A percentile compares a stretch with the other conserved stretches of the same genome.
Conservation (phyloP, 2,329 filamentous ascomycete genomes). For the Aspergillus spinulosporus region DNA sequence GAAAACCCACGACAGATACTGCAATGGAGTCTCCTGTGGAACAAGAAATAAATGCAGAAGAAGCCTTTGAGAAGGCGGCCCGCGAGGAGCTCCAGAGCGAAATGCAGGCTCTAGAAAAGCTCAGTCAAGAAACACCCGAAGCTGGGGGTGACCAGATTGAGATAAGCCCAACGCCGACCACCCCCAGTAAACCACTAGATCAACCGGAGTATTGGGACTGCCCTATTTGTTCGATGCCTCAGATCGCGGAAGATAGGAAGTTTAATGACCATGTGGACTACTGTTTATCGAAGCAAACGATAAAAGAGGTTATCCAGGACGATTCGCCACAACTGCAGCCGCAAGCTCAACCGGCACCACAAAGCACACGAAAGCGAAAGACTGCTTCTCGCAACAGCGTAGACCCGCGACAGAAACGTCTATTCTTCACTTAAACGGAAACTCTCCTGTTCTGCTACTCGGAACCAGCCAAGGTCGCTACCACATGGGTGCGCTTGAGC, state of each 20-base stretch:
- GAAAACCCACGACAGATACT: conserved; percentile 21
- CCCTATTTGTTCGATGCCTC: conserved; percentile 77
- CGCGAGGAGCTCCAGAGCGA: conserved; percentile 61
- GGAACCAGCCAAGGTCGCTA: no score
- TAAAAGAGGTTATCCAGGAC: conserved; percentile 74
- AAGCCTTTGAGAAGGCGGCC: conserved; percentile 64
- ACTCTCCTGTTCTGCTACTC: neutral
- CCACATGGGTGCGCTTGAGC: no score
- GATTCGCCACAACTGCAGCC: conserved; percentile 33
- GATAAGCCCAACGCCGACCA: conserved; percentile 26
- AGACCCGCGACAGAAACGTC: conserved; percentile 36
- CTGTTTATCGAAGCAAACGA: conserved; percentile 82
- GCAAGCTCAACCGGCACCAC: conserved; percentile 8
- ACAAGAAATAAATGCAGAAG: conserved; percentile 70
- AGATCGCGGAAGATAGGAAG: conserved; percentile 68
- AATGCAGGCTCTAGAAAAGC: conserved; percentile 60
- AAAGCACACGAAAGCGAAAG: conserved; percentile 33
- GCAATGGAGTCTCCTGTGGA: conserved; percentile 36
- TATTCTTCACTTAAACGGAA: conserved; percentile 35
- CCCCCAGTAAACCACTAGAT: conserved; percentile 4
- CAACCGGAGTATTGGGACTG: conserved; percentile 71
- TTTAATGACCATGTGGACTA: conserved; percentile 94
- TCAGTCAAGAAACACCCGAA: conserved; percentile 57
- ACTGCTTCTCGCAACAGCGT: conserved; percentile 29
- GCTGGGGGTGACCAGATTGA: conserved; percentile 17